Evolutionary conservation across 2,329 filamentous ascomycete genomes (phyloP), one percentile per base, ranked within the genome.

Genomic region (Didymella keratinophila): DNA sequence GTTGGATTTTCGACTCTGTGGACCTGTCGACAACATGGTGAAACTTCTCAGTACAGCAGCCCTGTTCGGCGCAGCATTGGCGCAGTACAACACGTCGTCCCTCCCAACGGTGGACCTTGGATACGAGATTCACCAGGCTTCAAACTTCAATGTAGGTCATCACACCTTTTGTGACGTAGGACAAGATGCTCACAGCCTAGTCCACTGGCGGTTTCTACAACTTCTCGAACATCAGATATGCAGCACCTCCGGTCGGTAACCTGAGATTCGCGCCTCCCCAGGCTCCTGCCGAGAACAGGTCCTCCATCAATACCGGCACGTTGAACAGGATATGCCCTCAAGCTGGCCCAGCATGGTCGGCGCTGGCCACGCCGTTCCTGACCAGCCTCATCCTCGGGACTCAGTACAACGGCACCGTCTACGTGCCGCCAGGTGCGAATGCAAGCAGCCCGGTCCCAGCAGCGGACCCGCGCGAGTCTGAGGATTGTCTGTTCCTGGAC

Each of bases 201-300:
- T 67, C 74, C 57, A 73, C 79, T 0, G 71, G 71, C n/a, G 70
- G 75, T 21, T 76, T 81, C 61, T 86, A 84, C 71, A 83, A 81
- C 60, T 86, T 86, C 72, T 80, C 75, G 51, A 85, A 86, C 64
- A 85, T 86, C 60, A 80, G 84, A 42, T 87, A 82, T 69, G 84
- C 83, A 6, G 81, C 81, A 25, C 79, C 84, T 14, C 84, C 84
- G 1, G 60, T 82, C 2, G 83, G 81, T 10, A 66, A 83, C 14
- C 69, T 84, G 43, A 77, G 84, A 23, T 86, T 84, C 62, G 76
- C 76, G 18, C 78, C 80, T 28, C 83, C 84, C 2, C 72, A 75
- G 21, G 63, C 74, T 10, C 81, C 82, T 3, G 71, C 71, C 8
- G 63, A 71, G 43, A 79, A 84, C 63, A 77, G 82, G 30, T 73